Percentiles rank a stretch among this genome's conserved stretches.
These are phyloP conservation scores for Lavandula angustifolia DNA, from an alignment of 257 asterid species.

Conservation along the genomic window DNA sequence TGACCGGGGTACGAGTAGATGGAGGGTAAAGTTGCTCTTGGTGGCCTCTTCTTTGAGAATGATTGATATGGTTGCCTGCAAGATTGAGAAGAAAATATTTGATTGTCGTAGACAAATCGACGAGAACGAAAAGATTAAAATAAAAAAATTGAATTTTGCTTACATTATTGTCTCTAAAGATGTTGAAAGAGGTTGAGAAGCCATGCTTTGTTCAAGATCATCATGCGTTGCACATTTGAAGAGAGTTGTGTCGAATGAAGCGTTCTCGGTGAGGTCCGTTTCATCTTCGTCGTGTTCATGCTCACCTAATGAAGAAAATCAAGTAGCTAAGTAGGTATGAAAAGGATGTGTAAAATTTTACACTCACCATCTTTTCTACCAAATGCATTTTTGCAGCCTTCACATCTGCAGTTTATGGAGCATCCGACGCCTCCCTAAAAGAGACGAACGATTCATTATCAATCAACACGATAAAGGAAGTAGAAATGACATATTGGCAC, in stretches of 20 bases:
- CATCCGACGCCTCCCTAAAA: conserved; percentile 67
- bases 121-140: not conserved
- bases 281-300: conserved; percentile 61
- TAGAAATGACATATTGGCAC: not conserved
- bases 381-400: conserved; percentile 57
- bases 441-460: conserved; percentile 21
- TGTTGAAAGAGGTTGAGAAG: conserved; percentile 56
- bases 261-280: conserved; percentile 39
- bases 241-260: conserved; percentile 32
- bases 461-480: conserved; percentile 5
- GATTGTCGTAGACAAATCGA: not conserved
- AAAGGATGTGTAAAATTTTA: too few species aligned
- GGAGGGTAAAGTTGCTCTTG: conserved; percentile 53
- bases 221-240: conserved; percentile 40
- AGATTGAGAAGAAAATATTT: conserved; percentile 4
- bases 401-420: conserved; percentile 68
- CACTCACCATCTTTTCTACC: conserved; percentile 65
- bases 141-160: not conserved
- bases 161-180: conserved; percentile 63
- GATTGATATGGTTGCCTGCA: conserved; percentile 38
- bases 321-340: not conserved
- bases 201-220: conserved; percentile 43
- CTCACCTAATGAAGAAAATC: conserved; percentile 39
- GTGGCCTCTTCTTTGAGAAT: conserved; percentile 49
- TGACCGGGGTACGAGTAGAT: conserved; percentile 42